A percentile compares a stretch with the other conserved stretches of the same genome.
These are phyloP conservation scores for Zygotorulaspora mrakii DNA, from an alignment of 1,139 yeast genomes.

Conservation along the genomic window DNA sequence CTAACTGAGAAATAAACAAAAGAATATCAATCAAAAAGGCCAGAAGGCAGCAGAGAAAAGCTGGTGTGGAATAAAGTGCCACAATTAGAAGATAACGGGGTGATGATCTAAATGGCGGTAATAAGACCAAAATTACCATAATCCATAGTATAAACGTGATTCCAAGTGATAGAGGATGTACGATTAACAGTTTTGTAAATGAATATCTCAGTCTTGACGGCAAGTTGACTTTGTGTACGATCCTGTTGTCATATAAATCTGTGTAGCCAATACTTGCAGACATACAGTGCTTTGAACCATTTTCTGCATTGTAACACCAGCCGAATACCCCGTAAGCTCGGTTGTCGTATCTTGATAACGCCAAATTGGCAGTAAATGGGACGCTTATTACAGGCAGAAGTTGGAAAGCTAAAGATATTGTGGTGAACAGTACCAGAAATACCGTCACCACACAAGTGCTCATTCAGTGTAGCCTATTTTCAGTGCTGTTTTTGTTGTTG, in stretches of 20 bases:
- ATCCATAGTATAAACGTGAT: conserved; percentile 47
- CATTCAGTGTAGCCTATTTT: no score
- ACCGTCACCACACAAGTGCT: conserved; percentile 6
- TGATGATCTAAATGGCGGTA: conserved; percentile 36
- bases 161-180: conserved; percentile 79
- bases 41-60: conserved; percentile 50
- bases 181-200: conserved; percentile 66
- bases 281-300: conserved; percentile 44
- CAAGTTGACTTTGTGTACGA: conserved; percentile 39
- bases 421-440: conserved; percentile 10
- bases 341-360: conserved; percentile 48
- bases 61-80: conserved; percentile 40
- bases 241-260: conserved; percentile 31
- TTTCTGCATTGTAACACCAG: conserved; percentile 46
- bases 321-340: conserved; percentile 83
- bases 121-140: conserved; percentile 40
- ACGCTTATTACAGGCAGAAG: conserved; percentile 40
- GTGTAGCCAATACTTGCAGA: conserved; percentile 42
- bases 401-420: conserved; percentile 22
- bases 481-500: background rate
- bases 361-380: conserved; percentile 50
- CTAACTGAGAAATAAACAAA: conserved; percentile 54
- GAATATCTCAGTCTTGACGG: conserved; percentile 61
- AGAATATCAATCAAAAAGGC: conserved; percentile 53
- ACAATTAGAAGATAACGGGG: conserved; percentile 33